These are phyloP conservation scores for Epichloe sibirici DNA, from an alignment of 2,329 filamentous ascomycete species.

Conservation along the genomic window DNA sequence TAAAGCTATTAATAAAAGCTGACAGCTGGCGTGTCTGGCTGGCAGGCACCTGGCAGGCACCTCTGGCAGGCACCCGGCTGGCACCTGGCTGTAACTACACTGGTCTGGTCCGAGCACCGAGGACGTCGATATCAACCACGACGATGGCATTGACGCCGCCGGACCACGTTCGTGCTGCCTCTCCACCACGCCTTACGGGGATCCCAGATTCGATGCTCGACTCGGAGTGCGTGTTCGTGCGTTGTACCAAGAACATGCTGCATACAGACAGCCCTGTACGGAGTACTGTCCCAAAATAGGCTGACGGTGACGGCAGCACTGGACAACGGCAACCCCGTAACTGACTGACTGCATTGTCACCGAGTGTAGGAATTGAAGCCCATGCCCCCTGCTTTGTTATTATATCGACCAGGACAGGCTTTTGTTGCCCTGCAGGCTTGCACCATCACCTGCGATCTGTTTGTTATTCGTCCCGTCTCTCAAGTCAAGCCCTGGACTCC, in stretches of 20 bases:
- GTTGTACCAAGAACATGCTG: background rate
- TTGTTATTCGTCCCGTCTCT: background rate
- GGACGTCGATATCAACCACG: background rate
- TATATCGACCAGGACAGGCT: background rate
- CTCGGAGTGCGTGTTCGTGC: background rate
- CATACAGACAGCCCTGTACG: background rate
- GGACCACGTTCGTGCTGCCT: slow-evolving; percentile 1
- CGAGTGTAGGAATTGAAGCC: slow-evolving; percentile 1
- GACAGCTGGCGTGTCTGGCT: too few relatives aligned
- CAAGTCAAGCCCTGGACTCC: background rate
- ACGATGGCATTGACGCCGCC: background rate
- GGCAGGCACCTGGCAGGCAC: background rate
- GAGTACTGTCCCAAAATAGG: background rate
- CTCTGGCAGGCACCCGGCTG: background rate
- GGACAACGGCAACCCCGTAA: background rate
- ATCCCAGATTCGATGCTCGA: background rate
- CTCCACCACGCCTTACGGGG: background rate
- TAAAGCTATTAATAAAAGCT: too few relatives aligned
- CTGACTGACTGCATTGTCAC: slow-evolving; percentile 1
- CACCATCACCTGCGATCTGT: background rate
- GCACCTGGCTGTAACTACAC: background rate
- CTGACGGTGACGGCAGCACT: background rate
- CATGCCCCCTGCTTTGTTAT: background rate
- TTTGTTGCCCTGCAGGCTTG: background rate
- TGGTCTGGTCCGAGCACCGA: too few relatives aligned